These are phyloP conservation scores for Talaromyces sp. DNA, from an alignment of 2,329 filamentous ascomycete genomes.

Conservation along the genomic window DNA sequence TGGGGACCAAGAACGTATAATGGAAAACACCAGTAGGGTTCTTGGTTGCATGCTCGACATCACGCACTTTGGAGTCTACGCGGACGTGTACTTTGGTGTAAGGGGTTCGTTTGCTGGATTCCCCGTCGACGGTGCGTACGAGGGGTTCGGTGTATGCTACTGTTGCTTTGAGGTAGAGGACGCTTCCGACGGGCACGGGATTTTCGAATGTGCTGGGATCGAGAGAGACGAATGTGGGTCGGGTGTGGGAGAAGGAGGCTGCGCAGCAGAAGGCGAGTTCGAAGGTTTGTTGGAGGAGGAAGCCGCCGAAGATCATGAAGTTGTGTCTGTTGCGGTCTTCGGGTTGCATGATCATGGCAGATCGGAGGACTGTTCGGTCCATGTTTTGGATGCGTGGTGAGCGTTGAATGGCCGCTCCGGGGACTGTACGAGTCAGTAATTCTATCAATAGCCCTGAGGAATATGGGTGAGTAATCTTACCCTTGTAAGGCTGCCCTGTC, in stretches of 20 bases:
- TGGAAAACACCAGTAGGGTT: constrained; percentile 72
- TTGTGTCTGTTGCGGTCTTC: constrained; percentile 68
- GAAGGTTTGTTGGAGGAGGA: constrained; percentile 70
- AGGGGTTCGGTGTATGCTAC: constrained; percentile 66
- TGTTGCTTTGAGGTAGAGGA: constrained; percentile 69
- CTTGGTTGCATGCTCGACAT: constrained; percentile 66
- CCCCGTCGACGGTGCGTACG: constrained; percentile 37
- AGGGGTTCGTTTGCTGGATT: constrained; percentile 40
- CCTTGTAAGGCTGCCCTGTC: constrained; percentile 61
- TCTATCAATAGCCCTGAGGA: neutral
- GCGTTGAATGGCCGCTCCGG: constrained; percentile 52
- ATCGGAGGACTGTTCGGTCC: constrained; percentile 60
- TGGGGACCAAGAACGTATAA: constrained; percentile 67
- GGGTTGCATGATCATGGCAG: constrained; percentile 72
- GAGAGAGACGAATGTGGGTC: constrained; percentile 68
- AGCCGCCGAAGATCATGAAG: constrained; percentile 77
- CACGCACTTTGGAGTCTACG: constrained; percentile 67
- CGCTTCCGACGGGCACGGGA: constrained; percentile 70
- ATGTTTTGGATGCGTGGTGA: constrained; percentile 61
- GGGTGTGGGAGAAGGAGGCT: constrained; percentile 65
- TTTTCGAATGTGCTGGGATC: constrained; percentile 73
- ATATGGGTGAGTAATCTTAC: constrained; percentile 30
- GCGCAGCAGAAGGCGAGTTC: constrained; percentile 74
- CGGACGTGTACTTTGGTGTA: constrained; percentile 66
- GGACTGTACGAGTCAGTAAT: constrained; percentile 39